Evolutionary conservation across 2,329 filamentous ascomycete species (phyloP).

Genomic region (Hymenoscyphus occultus): DNA sequence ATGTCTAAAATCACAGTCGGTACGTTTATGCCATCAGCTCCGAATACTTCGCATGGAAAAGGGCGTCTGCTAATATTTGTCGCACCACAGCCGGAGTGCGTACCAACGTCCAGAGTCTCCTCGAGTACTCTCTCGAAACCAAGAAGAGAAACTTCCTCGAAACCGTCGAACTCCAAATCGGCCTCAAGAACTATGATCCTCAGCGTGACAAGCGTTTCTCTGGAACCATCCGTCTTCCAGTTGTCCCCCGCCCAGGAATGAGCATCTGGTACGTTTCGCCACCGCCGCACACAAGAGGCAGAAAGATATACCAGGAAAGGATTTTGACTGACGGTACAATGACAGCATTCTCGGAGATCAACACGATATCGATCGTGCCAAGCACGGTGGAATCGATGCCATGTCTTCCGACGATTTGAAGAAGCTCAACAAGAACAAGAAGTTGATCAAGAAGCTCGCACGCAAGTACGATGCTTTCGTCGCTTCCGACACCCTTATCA

Average conservation of each 20-base stretch:
- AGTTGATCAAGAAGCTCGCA: conserved; percentile 99
- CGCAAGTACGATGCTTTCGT: conserved; percentile 99
- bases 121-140: conserved; percentile 91
- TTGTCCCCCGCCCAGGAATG: conserved; percentile 89
- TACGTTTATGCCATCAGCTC: conserved; percentile 38
- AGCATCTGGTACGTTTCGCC: conserved; percentile 63
- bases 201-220: conserved; percentile 99
- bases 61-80: conserved; percentile 11
- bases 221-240: conserved; percentile 93
- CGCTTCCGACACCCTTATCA: conserved; percentile 95
- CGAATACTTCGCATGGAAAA: neutral
- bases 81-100: conserved; percentile 81
- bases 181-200: conserved; percentile 98
- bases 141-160: conserved; percentile 99
- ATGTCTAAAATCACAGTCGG: conserved; percentile 87
- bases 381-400: conserved; percentile 97
- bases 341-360: conserved; percentile 78
- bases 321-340: conserved; percentile 32
- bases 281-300: conserved; percentile 10
- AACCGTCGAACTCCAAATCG: conserved; percentile 89
- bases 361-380: conserved; percentile 99
- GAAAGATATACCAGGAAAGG: conserved; percentile 12
- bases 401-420: conserved; percentile 99
- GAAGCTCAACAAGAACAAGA: conserved; percentile 99
- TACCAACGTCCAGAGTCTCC: conserved; percentile 87